phyloP scores from a whole-genome alignment of 2,329 filamentous ascomycete species.

The Venturia nashicola region DNA sequence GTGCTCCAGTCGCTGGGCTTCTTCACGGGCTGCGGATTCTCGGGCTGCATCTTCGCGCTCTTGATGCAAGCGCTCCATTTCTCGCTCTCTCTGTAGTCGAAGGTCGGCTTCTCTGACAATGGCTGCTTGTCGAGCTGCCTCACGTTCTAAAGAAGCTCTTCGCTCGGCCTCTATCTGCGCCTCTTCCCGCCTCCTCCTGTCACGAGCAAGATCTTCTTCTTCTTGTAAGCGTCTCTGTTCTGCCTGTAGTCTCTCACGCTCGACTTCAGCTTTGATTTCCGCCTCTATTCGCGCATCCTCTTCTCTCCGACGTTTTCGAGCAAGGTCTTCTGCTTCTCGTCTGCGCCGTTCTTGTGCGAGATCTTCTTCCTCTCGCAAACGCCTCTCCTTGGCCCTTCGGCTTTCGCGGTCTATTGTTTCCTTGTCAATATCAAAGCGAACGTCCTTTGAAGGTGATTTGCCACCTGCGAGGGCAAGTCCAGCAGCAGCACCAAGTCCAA shows the following conservation, averaged over 20 bases:
- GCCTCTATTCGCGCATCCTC: conserved; percentile 17
- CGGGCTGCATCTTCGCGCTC: conserved; percentile 21
- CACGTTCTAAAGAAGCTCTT: conserved; percentile 16
- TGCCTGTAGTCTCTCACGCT: conserved; percentile 10
- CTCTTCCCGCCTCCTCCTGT: conserved; percentile 15
- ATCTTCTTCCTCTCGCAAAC: conserved; percentile 7
- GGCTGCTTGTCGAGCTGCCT: conserved; percentile 12
- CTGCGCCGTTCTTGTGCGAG: conserved; percentile 14
- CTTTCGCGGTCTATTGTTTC: conserved; percentile 26
- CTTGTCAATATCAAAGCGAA: conserved; percentile 42
- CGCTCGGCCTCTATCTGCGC: conserved; percentile 16
- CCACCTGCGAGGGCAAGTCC: conserved; percentile 14
- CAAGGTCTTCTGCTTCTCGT: conserved; percentile 10
- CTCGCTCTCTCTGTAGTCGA: conserved; percentile 11
- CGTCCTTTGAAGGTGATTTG: conserved; percentile 28
- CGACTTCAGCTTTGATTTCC: conserved; percentile 10
- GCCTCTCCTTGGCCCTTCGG: conserved; percentile 15
- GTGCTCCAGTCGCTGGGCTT: background rate
- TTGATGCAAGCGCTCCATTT: conserved; percentile 19
- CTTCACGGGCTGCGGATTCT: conserved; percentile 13
- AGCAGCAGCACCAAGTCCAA: conserved; percentile 29
- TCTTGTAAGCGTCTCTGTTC: conserved; percentile 12
- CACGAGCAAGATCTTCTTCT: conserved; percentile 11
- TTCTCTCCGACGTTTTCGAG: conserved; percentile 10
- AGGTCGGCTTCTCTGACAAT: conserved; percentile 9